phyloP scores from a whole-genome alignment of 768 basidiomycete species.

The Gyrodon lividus region DNA sequence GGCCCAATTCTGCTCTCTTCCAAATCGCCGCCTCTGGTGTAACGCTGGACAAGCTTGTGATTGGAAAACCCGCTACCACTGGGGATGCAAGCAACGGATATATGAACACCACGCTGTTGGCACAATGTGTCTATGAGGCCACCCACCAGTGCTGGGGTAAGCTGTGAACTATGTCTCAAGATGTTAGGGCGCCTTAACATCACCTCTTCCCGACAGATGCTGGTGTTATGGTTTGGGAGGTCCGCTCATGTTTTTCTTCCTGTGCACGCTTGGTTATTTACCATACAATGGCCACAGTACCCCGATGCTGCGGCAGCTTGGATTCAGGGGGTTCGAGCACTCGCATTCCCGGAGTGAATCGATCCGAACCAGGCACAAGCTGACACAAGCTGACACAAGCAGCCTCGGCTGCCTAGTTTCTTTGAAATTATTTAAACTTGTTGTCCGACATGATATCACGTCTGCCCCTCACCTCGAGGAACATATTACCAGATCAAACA shows the following conservation, averaged over 20 bases:
- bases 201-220: slow-evolving; percentile 1
- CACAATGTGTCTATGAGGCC: slow-evolving; percentile 59
- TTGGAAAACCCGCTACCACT: slow-evolving; percentile 63
- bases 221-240: slow-evolving; percentile 25
- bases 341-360: slow-evolving; percentile 35
- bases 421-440: not conserved
- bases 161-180: not conserved
- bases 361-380: not conserved
- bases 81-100: slow-evolving; percentile 53
- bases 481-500: not conserved
- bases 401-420: not conserved
- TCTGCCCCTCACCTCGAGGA: too few relatives aligned
- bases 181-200: not conserved
- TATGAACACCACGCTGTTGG: slow-evolving; percentile 55
- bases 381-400: not conserved
- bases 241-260: slow-evolving; percentile 6
- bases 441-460: too few relatives aligned
- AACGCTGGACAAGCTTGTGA: slow-evolving; percentile 63
- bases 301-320: slow-evolving; percentile 41
- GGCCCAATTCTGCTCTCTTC: slow-evolving; percentile 43
- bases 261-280: not conserved
- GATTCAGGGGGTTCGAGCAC: slow-evolving; percentile 39
- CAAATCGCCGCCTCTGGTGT: slow-evolving; percentile 55
- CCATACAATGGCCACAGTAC: slow-evolving; percentile 25
- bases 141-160: not conserved